Evolutionary conservation across 2,329 filamentous ascomycete genomes (phyloP).

Genomic region (Ceratocystis cubensis): DNA sequence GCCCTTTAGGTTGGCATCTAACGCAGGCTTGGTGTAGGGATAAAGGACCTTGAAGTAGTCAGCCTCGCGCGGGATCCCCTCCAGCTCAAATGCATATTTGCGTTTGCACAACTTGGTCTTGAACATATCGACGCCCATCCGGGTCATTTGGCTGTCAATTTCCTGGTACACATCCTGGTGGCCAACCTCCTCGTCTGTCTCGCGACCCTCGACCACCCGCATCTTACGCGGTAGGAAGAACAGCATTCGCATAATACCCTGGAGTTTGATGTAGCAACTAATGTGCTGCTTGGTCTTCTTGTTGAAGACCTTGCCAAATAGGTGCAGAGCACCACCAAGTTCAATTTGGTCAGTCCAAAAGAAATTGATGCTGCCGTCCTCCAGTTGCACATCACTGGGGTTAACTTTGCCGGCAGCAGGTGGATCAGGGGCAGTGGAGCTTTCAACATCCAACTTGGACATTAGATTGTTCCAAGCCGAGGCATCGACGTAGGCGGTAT

Average conservation of each 20-base stretch:
- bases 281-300: slow-evolving; percentile 66
- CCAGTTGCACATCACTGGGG: slow-evolving; percentile 75
- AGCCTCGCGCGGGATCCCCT: slow-evolving; percentile 72
- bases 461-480: slow-evolving; percentile 82
- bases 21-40: slow-evolving; percentile 57
- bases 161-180: slow-evolving; percentile 87
- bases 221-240: slow-evolving; percentile 77
- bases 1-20: slow-evolving; percentile 60
- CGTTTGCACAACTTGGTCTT: slow-evolving; percentile 84
- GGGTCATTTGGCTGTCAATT: slow-evolving; percentile 78
- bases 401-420: slow-evolving; percentile 67
- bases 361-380: slow-evolving; percentile 81
- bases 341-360: slow-evolving; percentile 98
- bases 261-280: slow-evolving; percentile 90
- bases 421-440: slow-evolving; percentile 40
- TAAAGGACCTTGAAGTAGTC: slow-evolving; percentile 95
- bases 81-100: slow-evolving; percentile 92
- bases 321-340: slow-evolving; percentile 75
- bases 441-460: slow-evolving; percentile 72
- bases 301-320: slow-evolving; percentile 93
- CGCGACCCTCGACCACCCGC: slow-evolving; percentile 43
- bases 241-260: slow-evolving; percentile 84
- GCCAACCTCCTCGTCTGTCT: slow-evolving; percentile 64
- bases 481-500: slow-evolving; percentile 46
- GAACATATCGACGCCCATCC: slow-evolving; percentile 71